Conservation (phyloP, 495 filamentous ascomycete species). For the Penicillium manginii region DNA sequence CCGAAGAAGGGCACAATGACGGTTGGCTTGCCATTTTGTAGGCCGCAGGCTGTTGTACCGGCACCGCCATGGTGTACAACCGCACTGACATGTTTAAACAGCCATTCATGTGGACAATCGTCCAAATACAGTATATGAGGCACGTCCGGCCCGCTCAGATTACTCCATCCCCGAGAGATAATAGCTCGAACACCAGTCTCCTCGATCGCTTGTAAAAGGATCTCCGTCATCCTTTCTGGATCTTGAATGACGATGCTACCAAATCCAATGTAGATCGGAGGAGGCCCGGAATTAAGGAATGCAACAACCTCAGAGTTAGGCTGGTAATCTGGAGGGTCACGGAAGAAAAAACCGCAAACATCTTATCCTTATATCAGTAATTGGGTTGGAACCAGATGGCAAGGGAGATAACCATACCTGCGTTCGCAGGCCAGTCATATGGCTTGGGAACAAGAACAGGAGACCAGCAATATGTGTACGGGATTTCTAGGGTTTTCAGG, state of each 20-base stretch:
- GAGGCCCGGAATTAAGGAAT: conserved; percentile 53
- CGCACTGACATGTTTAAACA: conserved; percentile 60
- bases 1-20: conserved; percentile 63
- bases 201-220: conserved; percentile 55
- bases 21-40: conserved; percentile 57
- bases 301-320: conserved; percentile 46
- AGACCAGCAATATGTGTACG: conserved; percentile 69
- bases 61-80: conserved; percentile 68
- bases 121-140: conserved; percentile 54
- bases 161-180: conserved; percentile 62
- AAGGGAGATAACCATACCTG: too few species aligned
- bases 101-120: conserved; percentile 66
- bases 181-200: conserved; percentile 56
- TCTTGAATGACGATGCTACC: conserved; percentile 65
- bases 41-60: conserved; percentile 62
- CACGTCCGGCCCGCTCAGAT: conserved; percentile 45
- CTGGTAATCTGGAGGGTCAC: conserved; percentile 45
- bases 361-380: too few species aligned
- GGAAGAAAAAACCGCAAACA: conserved; percentile 63
- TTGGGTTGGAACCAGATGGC: too few species aligned
- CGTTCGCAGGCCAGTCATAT: conserved; percentile 12
- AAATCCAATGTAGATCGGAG: conserved; percentile 67
- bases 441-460: conserved; percentile 60
- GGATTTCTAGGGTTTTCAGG: conserved; percentile 56
- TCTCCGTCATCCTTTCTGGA: conserved; percentile 48